Evolutionary conservation across 768 basidiomycete genomes (phyloP).

Genomic region (Calocera viscosa): DNA sequence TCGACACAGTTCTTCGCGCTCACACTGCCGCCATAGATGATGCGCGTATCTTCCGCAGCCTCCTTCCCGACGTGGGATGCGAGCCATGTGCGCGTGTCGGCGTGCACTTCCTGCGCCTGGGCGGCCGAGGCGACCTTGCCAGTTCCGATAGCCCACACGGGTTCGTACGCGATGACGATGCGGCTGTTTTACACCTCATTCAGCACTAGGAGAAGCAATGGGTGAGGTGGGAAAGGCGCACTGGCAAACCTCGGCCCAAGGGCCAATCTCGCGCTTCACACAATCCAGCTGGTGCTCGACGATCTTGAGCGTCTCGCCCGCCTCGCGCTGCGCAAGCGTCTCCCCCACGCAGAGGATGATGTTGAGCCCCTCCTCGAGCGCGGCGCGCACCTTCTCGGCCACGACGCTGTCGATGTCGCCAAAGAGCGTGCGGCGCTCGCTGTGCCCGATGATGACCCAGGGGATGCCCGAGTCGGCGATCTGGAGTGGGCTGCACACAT

Average conservation of each 20-base stretch:
- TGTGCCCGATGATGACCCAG: constrained; percentile 93
- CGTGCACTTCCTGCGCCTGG: constrained; percentile 88
- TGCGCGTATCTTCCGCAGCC: constrained; percentile 61
- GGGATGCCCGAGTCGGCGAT: constrained; percentile 75
- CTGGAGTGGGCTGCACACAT: constrained; percentile 51
- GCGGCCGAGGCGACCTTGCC: constrained; percentile 80
- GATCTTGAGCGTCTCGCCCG: constrained; percentile 59
- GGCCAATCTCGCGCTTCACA: constrained; percentile 48
- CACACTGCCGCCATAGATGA: constrained; percentile 96
- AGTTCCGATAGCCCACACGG: constrained; percentile 98
- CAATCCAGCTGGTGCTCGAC: constrained; percentile 73
- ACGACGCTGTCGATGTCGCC: constrained; percentile 72
- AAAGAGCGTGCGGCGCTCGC: constrained; percentile 89
- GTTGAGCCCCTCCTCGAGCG: constrained; percentile 57
- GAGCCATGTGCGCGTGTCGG: constrained; percentile 67
- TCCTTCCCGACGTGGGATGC: constrained; percentile 46
- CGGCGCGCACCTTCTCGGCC: constrained; percentile 75
- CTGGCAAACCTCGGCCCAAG: constrained; percentile 60
- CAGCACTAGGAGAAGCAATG: constrained; percentile 9
- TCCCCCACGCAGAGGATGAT: constrained; percentile 97
- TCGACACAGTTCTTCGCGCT: constrained; percentile 78
- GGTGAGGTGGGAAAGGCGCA: neutral
- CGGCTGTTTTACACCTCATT: constrained; percentile 37
- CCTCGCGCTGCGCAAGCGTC: constrained; percentile 78
- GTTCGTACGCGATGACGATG: constrained; percentile 91